Evolutionary conservation across 1,284 basidiomycete genomes (phyloP).

Genomic region (Cutaneotrichosporon cavernicola): DNA sequence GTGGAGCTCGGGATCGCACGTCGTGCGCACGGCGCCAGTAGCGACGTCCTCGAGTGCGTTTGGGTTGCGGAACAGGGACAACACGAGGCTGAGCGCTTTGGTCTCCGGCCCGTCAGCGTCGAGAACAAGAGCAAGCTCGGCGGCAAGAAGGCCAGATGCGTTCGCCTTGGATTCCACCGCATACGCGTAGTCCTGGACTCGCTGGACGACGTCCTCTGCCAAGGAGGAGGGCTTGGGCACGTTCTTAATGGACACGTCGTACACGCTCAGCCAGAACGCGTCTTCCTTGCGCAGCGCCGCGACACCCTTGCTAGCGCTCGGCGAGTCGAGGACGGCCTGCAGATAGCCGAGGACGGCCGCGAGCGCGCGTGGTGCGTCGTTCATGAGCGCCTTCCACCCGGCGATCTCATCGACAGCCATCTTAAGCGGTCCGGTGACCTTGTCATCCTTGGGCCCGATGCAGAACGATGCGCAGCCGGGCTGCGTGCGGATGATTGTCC

Average conservation of each 20-base stretch:
- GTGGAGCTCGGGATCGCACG: slow-evolving; percentile 44
- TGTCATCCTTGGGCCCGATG: slow-evolving; percentile 60
- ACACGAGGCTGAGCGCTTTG: slow-evolving; percentile 35
- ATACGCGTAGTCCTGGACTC: slow-evolving; percentile 61
- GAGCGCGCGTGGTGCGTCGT: slow-evolving; percentile 71
- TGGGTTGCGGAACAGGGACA: slow-evolving; percentile 46
- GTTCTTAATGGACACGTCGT: slow-evolving; percentile 37
- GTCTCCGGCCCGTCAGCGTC: slow-evolving; percentile 36
- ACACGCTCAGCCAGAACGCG: slow-evolving; percentile 42
- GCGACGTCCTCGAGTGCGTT: slow-evolving; percentile 41
- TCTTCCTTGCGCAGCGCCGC: slow-evolving; percentile 29
- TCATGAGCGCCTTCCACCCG: slow-evolving; percentile 69
- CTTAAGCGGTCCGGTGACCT: slow-evolving; percentile 47
- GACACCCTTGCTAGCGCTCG: slow-evolving; percentile 31
- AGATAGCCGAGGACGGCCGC: slow-evolving; percentile 75
- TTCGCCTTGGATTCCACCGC: slow-evolving; percentile 55
- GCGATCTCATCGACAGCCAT: slow-evolving; percentile 61
- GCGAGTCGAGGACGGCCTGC: slow-evolving; percentile 59
- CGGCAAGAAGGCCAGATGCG: slow-evolving; percentile 37
- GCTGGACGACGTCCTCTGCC: slow-evolving; percentile 37
- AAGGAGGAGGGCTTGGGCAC: slow-evolving; percentile 41
- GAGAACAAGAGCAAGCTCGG: slow-evolving; percentile 36
- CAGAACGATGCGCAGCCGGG: slow-evolving; percentile 82
- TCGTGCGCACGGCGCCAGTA: slow-evolving; percentile 32
- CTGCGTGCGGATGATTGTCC: slow-evolving; percentile 77